Conservation (phyloP, 2,329 filamentous ascomycete species). For the Fusarium poae region DNA sequence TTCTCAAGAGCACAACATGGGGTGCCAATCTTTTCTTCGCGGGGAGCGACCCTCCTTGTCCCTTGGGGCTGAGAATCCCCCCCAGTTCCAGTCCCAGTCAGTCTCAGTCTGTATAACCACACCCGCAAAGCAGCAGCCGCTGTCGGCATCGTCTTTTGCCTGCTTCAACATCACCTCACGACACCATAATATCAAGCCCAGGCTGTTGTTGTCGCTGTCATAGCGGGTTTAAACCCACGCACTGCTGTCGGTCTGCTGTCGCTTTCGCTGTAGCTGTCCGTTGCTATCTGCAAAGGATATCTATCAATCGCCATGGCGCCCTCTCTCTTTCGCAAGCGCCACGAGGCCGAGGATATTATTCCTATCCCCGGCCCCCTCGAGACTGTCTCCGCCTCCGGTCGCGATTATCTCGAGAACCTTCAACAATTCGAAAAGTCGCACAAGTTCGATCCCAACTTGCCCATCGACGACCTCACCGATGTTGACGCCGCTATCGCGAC, state of each 20-base stretch:
- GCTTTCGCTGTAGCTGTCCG: constrained; percentile 26
- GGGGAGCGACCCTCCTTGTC: constrained; percentile 39
- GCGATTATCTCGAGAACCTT: constrained; percentile 62
- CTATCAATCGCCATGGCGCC: constrained; percentile 50
- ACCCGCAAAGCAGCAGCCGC: constrained; percentile 39
- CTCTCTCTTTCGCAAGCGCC: constrained; percentile 61
- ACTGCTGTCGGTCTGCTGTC: constrained; percentile 34
- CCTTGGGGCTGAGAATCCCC: constrained; percentile 38
- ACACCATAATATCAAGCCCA: constrained; percentile 27
- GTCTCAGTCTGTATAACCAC: constrained; percentile 40
- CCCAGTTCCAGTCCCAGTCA: constrained; percentile 10
- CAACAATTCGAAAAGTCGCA: constrained; percentile 71
- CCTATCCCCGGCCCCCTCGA: constrained; percentile 57
- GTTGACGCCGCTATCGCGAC: constrained; percentile 69
- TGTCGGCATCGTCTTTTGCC: constrained; percentile 38
- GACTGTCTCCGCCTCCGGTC: constrained; percentile 56
- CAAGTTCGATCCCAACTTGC: constrained; percentile 74
- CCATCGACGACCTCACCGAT: constrained; percentile 71
- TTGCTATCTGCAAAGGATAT: constrained; percentile 23
- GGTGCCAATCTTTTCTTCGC: constrained; percentile 38
- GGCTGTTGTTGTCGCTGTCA: constrained; percentile 32
- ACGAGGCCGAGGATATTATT: constrained; percentile 61
- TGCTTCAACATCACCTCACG: constrained; percentile 36
- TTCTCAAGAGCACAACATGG: not conserved
- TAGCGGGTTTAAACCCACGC: constrained; percentile 44